Conservation (phyloP, 768 basidiomycete species). For the Pulveroboletus frians region DNA sequence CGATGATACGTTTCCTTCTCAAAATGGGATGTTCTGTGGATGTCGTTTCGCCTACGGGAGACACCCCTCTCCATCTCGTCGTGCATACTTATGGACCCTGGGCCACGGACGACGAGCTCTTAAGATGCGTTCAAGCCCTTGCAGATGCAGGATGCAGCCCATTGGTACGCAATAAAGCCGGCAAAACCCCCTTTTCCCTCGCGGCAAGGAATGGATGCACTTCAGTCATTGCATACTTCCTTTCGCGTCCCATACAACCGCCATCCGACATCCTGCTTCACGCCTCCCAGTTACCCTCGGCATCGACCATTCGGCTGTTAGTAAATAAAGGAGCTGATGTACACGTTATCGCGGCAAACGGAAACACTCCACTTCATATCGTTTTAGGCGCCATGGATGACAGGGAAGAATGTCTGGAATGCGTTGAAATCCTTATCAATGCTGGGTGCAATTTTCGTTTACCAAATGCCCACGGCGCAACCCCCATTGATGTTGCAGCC, state of each 20-base stretch:
- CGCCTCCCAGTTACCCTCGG: not conserved
- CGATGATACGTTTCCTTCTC: slow-evolving; percentile 4
- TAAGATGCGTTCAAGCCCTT: not conserved
- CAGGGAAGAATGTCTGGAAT: not conserved
- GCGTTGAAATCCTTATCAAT: not conserved
- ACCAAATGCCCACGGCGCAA: not conserved
- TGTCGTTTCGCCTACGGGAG: not conserved
- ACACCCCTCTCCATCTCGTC: slow-evolving; percentile 4
- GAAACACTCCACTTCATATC: not conserved
- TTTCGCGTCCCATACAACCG: not conserved
- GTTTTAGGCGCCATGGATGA: not conserved
- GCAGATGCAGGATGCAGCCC: slow-evolving; percentile 8
- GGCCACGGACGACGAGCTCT: not conserved
- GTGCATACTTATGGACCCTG: not conserved
- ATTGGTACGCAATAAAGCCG: not conserved
- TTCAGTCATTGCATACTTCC: not conserved
- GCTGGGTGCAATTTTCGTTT: not conserved
- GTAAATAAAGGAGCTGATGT: not conserved
- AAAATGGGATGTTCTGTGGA: not conserved
- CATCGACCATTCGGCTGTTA: not conserved
- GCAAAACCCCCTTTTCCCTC: not conserved
- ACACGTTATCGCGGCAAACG: not conserved
- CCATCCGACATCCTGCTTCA: not conserved
- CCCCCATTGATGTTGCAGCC: not conserved
- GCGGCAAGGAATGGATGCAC: not conserved